phyloP scores from a whole-genome alignment of 2,329 filamentous ascomycete genomes.

The Fusarium tanahbumbuense region DNA sequence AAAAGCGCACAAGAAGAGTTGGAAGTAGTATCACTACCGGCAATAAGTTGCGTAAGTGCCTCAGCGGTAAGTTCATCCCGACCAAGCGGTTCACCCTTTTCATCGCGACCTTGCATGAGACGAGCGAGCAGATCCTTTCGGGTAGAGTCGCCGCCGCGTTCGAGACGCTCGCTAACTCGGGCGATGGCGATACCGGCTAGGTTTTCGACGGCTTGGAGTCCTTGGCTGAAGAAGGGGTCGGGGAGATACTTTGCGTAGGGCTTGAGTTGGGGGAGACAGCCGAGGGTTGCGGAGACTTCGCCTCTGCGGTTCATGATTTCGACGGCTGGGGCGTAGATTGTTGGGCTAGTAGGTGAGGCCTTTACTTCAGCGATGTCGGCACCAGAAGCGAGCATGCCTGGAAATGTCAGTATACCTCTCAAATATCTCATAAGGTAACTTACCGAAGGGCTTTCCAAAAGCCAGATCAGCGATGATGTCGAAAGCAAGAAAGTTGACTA shows the following conservation, averaged over 20 bases:
- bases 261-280: slow-evolving; percentile 78
- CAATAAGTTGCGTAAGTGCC: slow-evolving; percentile 88
- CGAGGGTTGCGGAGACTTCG: slow-evolving; percentile 85
- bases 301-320: slow-evolving; percentile 90
- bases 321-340: slow-evolving; percentile 82
- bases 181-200: slow-evolving; percentile 90
- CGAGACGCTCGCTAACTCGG: slow-evolving; percentile 78
- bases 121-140: slow-evolving; percentile 85
- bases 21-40: slow-evolving; percentile 80
- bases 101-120: slow-evolving; percentile 87
- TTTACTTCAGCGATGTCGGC: slow-evolving; percentile 81
- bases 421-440: accelerated
- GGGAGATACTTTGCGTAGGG: slow-evolving; percentile 84
- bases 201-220: slow-evolving; percentile 79
- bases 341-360: slow-evolving; percentile 66
- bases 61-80: slow-evolving; percentile 87
- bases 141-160: slow-evolving; percentile 68
- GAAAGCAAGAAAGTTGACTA: slow-evolving; percentile 63
- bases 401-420: accelerated
- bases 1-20: slow-evolving; percentile 87
- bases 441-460: slow-evolving; percentile 63
- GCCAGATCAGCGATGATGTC: slow-evolving; percentile 62
- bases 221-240: slow-evolving; percentile 83
- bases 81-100: slow-evolving; percentile 79
- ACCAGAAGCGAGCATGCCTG: slow-evolving; percentile 77